Percentiles rank a stretch among this genome's conserved stretches.
Conservation (phyloP, 805 yeast species). For the Nakazawaea ambrosiae region DNA sequence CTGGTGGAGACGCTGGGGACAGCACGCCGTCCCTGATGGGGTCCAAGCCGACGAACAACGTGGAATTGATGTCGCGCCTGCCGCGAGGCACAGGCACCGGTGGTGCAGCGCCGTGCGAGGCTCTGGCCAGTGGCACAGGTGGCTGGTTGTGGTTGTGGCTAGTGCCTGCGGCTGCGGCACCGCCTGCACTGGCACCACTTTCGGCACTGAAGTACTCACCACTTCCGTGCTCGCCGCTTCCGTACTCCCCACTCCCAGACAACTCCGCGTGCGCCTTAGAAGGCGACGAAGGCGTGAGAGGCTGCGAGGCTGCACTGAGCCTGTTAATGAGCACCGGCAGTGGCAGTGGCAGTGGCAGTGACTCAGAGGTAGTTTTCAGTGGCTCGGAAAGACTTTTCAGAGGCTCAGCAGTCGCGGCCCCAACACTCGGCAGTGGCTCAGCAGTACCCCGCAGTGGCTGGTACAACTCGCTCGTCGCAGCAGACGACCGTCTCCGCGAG, state of each 20-base stretch:
- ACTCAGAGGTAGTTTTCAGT: neutral
- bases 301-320: slow-evolving; percentile 13
- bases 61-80: slow-evolving; percentile 37
- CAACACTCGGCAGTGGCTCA: neutral
- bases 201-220: neutral
- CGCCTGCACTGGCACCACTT: neutral
- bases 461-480: slow-evolving; percentile 2
- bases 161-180: neutral
- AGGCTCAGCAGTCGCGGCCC: neutral
- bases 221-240: too few relatives aligned
- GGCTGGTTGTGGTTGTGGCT: slow-evolving; percentile 5
- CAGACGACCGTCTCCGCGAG: slow-evolving; percentile 5
- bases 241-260: too few relatives aligned
- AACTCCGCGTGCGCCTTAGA: neutral
- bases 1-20: slow-evolving; percentile 17
- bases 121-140: slow-evolving; percentile 5
- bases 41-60: slow-evolving; percentile 38
- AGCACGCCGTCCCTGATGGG: slow-evolving; percentile 5
- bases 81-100: slow-evolving; percentile 29
- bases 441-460: slow-evolving; percentile 2
- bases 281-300: slow-evolving; percentile 13
- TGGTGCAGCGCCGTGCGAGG: slow-evolving; percentile 14
- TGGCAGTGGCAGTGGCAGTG: neutral
- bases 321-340: neutral
- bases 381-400: neutral